Conservation (phyloP, 495 filamentous ascomycete genomes). For the Penicillium samsonianum region DNA sequence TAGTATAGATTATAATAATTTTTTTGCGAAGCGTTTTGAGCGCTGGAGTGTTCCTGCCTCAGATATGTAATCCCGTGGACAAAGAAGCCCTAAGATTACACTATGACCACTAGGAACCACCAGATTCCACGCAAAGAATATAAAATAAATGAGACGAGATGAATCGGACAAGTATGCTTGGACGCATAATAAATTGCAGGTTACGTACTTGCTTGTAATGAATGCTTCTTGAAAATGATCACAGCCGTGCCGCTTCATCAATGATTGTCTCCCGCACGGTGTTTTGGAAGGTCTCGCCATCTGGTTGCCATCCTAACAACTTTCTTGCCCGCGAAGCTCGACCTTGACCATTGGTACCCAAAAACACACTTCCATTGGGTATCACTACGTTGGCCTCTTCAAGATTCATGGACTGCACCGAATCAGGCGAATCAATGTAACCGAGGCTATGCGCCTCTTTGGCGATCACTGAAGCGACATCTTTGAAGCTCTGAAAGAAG, state of each 20-base stretch:
- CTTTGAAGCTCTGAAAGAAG: conserved; percentile 10
- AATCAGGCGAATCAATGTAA: conserved; percentile 5
- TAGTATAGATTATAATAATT: too few relatives aligned
- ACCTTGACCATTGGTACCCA: conserved; percentile 12
- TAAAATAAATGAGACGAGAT: neutral
- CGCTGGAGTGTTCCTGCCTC: neutral
- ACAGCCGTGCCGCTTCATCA: conserved; percentile 6
- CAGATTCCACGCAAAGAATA: neutral
- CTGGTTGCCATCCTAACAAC: conserved; percentile 4
- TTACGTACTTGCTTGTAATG: neutral
- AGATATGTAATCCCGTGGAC: neutral
- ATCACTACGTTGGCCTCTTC: conserved; percentile 10
- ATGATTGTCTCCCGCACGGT: conserved; percentile 3
- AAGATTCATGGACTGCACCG: conserved; percentile 7
- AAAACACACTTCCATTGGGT: neutral
- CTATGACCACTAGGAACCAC: neutral
- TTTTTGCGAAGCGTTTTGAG: neutral
- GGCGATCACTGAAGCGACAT: conserved; percentile 4
- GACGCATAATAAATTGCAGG: neutral
- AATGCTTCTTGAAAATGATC: neutral
- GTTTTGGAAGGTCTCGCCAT: conserved; percentile 1
- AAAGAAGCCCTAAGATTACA: neutral
- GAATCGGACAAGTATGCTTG: neutral
- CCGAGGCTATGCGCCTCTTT: conserved; percentile 10
- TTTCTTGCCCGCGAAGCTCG: conserved; percentile 5